Base-by-base conservation (phyloP, 2,329 filamentous ascomycete species). In the Colletotrichum sp. region DNA sequence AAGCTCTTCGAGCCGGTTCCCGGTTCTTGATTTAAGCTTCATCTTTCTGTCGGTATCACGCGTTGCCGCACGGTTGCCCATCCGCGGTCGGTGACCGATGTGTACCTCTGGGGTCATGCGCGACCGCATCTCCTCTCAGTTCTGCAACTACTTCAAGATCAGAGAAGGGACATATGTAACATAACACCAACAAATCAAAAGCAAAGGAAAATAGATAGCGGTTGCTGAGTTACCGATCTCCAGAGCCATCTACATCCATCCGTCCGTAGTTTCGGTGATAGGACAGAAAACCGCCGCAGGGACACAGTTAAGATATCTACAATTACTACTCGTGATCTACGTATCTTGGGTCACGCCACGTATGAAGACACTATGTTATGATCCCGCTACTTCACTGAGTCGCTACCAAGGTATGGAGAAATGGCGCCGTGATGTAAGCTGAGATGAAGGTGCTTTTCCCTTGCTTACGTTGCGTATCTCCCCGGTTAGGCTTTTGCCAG, bases 51-150 rank as follows among this genome's bases (percentile, higher is more conserved):
- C 10, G 18, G 43, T n/a, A 1, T n/a, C 3, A 22, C 39, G 10
- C 1, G 6, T 3, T 48, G n/a, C 43, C 10, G 22, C 2, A 7
- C 1, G 18, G 10, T 22, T 48, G 3, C 43, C 39, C n/a, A 12
- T 48, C 43, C 3, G 10, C 2, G 6, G 5, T 12, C 3, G 39
- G 9, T 22, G 10, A 48, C 16, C 16, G 16, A 43, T 6, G 1
- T 43, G 0, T n/a, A 48, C 43, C 18, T 22, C 0, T 48, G 1
- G 6, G 3, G 1, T 48, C 1, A 12, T 48, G 3, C 5, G 43
- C 5, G 6, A 22, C 18, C 4, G 18, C 3, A 18, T 39, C 36
- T 34, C 32, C 4, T 6, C 1, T 34, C 32, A 15, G 12, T 34
- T 6, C 32, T 34, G 3, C n/a, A n/a, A 13, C 32, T 10, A 9